Conservation (phyloP, 768 basidiomycete genomes). For the Mycena sanguinolenta region DNA sequence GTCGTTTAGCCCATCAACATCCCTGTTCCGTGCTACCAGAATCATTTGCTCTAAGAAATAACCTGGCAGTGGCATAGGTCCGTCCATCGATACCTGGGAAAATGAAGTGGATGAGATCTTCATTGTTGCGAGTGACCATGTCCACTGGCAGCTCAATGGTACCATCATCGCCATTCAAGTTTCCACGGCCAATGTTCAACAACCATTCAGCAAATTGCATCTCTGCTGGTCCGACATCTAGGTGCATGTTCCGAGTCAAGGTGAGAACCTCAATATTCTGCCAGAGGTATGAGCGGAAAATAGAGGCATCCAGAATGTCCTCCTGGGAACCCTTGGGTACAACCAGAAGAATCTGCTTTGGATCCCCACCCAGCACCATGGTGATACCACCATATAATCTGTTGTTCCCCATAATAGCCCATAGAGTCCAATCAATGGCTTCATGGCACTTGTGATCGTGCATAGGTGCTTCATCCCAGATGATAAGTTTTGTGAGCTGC, state of each 20-base stretch:
- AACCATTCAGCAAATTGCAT: neutral
- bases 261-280: neutral
- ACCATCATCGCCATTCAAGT: neutral
- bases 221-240: neutral
- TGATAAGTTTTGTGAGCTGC: neutral
- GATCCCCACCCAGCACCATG: slow-evolving; percentile 50
- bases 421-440: neutral
- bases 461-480: neutral
- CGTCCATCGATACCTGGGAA: slow-evolving; percentile 3
- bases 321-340: slow-evolving; percentile 45
- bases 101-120: neutral
- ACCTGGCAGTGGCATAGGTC: neutral
- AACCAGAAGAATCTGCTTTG: slow-evolving; percentile 53
- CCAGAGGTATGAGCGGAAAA: slow-evolving; percentile 4
- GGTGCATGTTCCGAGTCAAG: neutral
- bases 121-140: neutral
- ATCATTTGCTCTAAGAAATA: slow-evolving; percentile 13
- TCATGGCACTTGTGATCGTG: neutral
- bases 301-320: slow-evolving; percentile 47
- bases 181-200: slow-evolving; percentile 1
- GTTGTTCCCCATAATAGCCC: slow-evolving; percentile 15
- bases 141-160: neutral
- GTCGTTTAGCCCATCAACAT: slow-evolving; percentile 10
- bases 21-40: neutral
- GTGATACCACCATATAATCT: slow-evolving; percentile 22